phyloP scores from a whole-genome alignment of 2,329 filamentous ascomycete genomes.

The Fusarium multiceps region DNA sequence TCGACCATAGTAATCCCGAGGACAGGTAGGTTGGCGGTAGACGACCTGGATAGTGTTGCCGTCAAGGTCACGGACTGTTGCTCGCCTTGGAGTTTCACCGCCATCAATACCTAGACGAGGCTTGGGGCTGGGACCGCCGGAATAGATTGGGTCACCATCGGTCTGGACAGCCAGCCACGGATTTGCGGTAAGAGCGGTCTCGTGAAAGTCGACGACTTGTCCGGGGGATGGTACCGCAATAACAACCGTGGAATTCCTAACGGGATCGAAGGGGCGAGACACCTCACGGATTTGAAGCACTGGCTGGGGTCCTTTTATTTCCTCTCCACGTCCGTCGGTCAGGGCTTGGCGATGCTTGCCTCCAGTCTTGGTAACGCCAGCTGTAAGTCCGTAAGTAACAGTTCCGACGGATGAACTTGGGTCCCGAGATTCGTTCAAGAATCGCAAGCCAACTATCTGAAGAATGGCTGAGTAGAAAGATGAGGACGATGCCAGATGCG shows the following conservation, averaged over 20 bases:
- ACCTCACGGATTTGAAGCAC: slow-evolving; percentile 60
- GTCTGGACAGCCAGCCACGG: slow-evolving; percentile 58
- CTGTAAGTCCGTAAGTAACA: slow-evolving; percentile 54
- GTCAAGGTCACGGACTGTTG: slow-evolving; percentile 79
- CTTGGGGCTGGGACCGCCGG: slow-evolving; percentile 30
- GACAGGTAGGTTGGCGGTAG: slow-evolving; percentile 54
- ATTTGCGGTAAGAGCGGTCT: slow-evolving; percentile 72
- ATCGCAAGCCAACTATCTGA: slow-evolving; percentile 81
- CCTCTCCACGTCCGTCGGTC: slow-evolving; percentile 40
- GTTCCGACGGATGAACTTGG: slow-evolving; percentile 51
- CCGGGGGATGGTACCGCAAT: slow-evolving; percentile 75
- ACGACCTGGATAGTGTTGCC: slow-evolving; percentile 87
- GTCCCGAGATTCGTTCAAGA: slow-evolving; percentile 49
- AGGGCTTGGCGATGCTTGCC: slow-evolving; percentile 34
- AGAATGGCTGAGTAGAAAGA: slow-evolving; percentile 86
- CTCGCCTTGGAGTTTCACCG: slow-evolving; percentile 50
- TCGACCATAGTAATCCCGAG: slow-evolving; percentile 54
- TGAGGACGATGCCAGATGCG: slow-evolving; percentile 79
- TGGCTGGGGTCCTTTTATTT: slow-evolving; percentile 41
- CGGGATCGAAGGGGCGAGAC: slow-evolving; percentile 52
- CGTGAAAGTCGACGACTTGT: slow-evolving; percentile 78
- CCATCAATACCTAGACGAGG: slow-evolving; percentile 51
- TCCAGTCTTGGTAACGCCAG: slow-evolving; percentile 28
- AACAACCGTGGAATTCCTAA: slow-evolving; percentile 64
- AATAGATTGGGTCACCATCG: slow-evolving; percentile 38